These are phyloP conservation scores for Vitis cinerea DNA, from an alignment of 164 flowering plant genomes.

Conservation along the genomic window DNA sequence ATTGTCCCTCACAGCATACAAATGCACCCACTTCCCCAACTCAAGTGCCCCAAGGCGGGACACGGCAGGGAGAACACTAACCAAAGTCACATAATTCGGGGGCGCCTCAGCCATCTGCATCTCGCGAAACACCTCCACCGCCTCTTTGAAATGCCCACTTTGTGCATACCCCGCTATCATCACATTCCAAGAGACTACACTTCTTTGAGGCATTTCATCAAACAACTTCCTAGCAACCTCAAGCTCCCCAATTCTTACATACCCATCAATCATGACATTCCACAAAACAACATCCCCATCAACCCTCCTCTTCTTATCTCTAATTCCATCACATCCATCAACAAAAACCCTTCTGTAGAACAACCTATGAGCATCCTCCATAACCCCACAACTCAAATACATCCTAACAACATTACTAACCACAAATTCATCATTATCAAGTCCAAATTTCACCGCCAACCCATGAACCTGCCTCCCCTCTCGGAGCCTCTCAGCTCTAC, in stretches of 20 bases:
- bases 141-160: constrained; percentile 53
- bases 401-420: constrained; percentile 47
- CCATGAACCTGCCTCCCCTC: constrained; percentile 59
- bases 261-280: constrained; percentile 75
- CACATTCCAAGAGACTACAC: constrained; percentile 72
- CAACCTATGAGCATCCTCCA: constrained; percentile 39
- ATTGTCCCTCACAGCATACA: constrained; percentile 42
- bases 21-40: constrained; percentile 60
- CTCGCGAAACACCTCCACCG: constrained; percentile 46
- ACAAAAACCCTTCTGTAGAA: constrained; percentile 16
- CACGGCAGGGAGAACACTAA: constrained; percentile 56
- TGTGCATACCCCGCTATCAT: constrained; percentile 67
- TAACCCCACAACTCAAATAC: constrained; percentile 43
- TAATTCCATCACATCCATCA: not conserved
- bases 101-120: constrained; percentile 47
- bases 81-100: constrained; percentile 64
- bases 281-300: constrained; percentile 53
- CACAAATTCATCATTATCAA: constrained; percentile 49
- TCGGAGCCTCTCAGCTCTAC: constrained; percentile 22
- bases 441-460: constrained; percentile 33
- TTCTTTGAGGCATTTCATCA: constrained; percentile 52
- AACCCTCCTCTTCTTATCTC: constrained; percentile 14
- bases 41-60: constrained; percentile 56
- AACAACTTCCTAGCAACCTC: constrained; percentile 41
- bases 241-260: constrained; percentile 40